phyloP scores from a whole-genome alignment of 495 filamentous ascomycete genomes.

The Echria macrotheca region DNA sequence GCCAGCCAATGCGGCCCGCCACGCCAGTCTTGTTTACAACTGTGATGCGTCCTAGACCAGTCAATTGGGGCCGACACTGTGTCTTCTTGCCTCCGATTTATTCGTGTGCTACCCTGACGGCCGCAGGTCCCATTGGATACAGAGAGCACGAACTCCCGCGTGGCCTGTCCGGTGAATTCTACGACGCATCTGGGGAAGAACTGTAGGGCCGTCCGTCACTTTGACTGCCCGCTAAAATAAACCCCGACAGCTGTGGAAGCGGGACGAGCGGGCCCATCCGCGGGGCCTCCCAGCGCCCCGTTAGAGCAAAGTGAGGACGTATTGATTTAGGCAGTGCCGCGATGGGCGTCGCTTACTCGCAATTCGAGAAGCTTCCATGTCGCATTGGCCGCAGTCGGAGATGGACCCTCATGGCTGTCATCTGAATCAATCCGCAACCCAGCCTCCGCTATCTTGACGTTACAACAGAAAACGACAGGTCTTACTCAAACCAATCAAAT shows the following conservation, averaged over 20 bases:
- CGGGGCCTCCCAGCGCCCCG: background rate
- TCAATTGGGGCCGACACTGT: conserved; percentile 12
- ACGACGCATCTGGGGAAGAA: too few species aligned
- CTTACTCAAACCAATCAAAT: too few species aligned
- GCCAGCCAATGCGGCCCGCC: conserved; percentile 12
- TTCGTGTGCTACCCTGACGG: conserved; percentile 3
- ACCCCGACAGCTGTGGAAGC: background rate
- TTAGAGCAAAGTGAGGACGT: background rate
- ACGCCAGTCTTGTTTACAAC: conserved; percentile 17
- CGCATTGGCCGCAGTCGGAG: conserved; percentile 14
- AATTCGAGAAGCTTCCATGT: conserved; percentile 47
- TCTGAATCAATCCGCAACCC: background rate
- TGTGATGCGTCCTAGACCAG: conserved; percentile 15
- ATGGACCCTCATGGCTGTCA: background rate
- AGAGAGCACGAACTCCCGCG: too few species aligned
- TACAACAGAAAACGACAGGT: too few species aligned
- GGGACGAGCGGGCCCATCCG: conserved; percentile 7
- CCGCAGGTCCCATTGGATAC: too few species aligned
- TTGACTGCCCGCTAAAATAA: too few species aligned
- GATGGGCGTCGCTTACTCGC: conserved; percentile 6
- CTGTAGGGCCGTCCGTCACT: background rate
- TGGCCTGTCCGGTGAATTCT: too few species aligned
- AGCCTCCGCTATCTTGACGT: too few species aligned
- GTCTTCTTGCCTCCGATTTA: conserved; percentile 13
- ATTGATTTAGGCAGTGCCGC: conserved; percentile 15